Base-by-base conservation (phyloP, 2,329 filamentous ascomycete genomes). In the Macrophomina pseudophaseolina region DNA sequence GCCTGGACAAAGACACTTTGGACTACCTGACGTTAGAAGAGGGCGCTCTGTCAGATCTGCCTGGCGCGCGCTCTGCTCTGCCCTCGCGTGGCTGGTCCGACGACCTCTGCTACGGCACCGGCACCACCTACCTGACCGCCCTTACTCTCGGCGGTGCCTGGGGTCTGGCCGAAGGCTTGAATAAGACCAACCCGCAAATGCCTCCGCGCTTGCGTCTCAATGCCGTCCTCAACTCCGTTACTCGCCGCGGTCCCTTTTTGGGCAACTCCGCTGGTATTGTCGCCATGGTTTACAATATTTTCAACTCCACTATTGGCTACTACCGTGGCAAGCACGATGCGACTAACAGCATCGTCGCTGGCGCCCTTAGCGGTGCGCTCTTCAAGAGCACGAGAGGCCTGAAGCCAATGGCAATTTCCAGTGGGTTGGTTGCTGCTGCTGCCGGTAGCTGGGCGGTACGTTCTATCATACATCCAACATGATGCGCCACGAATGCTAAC, bases 81-180 rank as follows among this genome's bases (percentile, higher is more conserved):
- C 95, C 96, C 51, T 97, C 94, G 66, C 90, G 95, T 79, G 95
- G 95, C 78, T 99, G 97, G 89, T 97, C 94, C 68, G 95, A 99
- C 78, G 95, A 99, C 79, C 88, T 99, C 68, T 98, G 95, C 82
- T 99, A 99, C 79, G 95, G 96, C 75, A 96, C 95, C 28, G 95
- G 95, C 73, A 90, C 94, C 69, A 97, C 93, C 76, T 99, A 99
- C 78, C 85, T 99, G 68, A 84, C 91, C n/a, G 95, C 91, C 6
- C 84, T 99, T 74, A 87, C 90, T 48, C 78, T 96, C 71, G 95
- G 95, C 79, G 95, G 95, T 71, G 90, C 88, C 66, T 98, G 94
- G 94, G 95, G 95, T 69, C 80, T 99, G 72, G 90, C 91, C 71
- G 95, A 99, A 81, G 95, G 95, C 11, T 82, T 98, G 73, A 88